A percentile compares a stretch with the other conserved stretches of the same genome.
Conservation (phyloP, 208 protist species). For the Leishmania guyanensis region DNA sequence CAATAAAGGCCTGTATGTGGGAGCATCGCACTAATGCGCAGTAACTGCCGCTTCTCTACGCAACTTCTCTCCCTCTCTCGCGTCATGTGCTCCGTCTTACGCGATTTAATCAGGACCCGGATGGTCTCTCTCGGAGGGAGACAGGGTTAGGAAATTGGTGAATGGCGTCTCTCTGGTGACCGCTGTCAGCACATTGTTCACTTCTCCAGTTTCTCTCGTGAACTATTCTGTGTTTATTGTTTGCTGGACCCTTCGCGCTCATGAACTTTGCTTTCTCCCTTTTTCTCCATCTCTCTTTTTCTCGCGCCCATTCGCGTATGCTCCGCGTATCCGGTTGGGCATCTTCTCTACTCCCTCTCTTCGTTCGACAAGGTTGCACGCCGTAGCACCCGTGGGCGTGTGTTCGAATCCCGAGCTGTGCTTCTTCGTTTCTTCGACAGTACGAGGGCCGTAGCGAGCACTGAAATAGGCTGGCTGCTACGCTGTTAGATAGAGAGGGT, state of each 20-base stretch:
- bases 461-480: neutral
- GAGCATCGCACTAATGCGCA: neutral
- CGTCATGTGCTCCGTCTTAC: neutral
- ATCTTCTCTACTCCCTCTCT: neutral
- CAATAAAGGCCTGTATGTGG: neutral
- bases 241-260: neutral
- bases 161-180: neutral
- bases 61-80: neutral
- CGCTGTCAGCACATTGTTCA: neutral
- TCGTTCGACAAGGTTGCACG: neutral
- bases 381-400: neutral
- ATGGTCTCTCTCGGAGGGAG: neutral
- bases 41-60: neutral
- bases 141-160: neutral
- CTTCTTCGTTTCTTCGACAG: constrained; percentile 18
- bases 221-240: neutral
- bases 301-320: neutral
- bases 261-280: neutral
- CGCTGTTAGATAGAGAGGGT: neutral
- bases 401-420: neutral
- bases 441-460: neutral
- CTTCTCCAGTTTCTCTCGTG: neutral
- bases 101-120: neutral
- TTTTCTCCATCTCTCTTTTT: constrained; percentile 5
- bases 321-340: neutral